phyloP scores from a whole-genome alignment of 129 eudicot genomes.

The Pseudognaphalium luteoalbum region DNA sequence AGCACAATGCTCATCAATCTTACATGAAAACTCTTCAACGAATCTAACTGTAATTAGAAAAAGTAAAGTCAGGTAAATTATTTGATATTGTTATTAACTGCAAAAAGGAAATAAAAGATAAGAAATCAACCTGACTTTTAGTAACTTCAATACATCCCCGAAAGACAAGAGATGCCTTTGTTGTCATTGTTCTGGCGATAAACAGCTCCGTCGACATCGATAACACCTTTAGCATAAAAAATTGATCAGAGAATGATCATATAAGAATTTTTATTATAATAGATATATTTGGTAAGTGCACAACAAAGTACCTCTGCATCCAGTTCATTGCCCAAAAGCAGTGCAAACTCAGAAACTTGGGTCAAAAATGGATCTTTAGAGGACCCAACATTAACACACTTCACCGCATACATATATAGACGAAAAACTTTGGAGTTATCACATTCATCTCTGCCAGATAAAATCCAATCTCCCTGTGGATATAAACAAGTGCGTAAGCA shows the following conservation, averaged over 20 bases:
- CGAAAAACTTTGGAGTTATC: constrained; percentile 44
- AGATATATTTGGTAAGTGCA: neutral
- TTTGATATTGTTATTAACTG: neutral
- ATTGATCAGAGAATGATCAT: constrained; percentile 5
- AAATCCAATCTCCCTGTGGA: constrained; percentile 92
- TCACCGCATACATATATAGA: constrained; percentile 81
- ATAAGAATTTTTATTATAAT: neutral
- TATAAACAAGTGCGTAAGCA: constrained; percentile 27
- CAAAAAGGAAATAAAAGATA: constrained; percentile 9
- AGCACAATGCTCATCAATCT: constrained; percentile 96
- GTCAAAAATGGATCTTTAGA: constrained; percentile 81
- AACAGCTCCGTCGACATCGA: constrained; percentile 98
- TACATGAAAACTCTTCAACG: constrained; percentile 91
- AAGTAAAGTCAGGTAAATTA: constrained; percentile 12
- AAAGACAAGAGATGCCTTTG: constrained; percentile 77
- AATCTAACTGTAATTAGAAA: constrained; percentile 54
- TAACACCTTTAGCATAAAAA: constrained; percentile 57
- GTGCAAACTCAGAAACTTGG: constrained; percentile 88
- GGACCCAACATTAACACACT: constrained; percentile 65
- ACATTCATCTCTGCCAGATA: constrained; percentile 53
- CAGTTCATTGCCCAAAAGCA: constrained; percentile 90
- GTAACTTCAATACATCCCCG: constrained; percentile 66
- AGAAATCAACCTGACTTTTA: constrained; percentile 65
- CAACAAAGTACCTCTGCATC: constrained; percentile 83
- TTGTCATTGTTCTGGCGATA: constrained; percentile 84